Evolutionary conservation across 257 asterid genomes (phyloP), one percentile per base, ranked within the genome.

Genomic region (Asclepias syriaca): DNA sequence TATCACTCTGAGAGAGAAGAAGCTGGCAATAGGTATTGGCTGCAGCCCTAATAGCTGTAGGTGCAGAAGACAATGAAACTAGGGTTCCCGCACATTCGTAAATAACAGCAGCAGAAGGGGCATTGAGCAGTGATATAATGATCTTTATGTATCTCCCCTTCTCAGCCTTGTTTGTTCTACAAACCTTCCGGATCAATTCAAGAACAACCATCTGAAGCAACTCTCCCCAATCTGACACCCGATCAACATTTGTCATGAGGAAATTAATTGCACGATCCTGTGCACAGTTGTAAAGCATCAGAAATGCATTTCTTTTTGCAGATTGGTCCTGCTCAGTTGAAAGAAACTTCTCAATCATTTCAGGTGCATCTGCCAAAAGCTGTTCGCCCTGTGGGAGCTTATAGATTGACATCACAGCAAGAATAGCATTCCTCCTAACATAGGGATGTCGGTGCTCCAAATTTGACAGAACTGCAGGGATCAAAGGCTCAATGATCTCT

Each of bases 71-170:
- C 85, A 93, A 63, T 55, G 98, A 90, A 65, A 93, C 97, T 43
- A 93, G 95, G 66, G 98, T 93, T 75, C 97, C 96, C 24, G 98
- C 98, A 84, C 98, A 87, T 81, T 93, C 98, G 81, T 86, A 90
- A 34, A 87, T 80, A 57, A 92, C 98, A 2, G 95, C 98, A 79
- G 98, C 96, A 40, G 98, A 93, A 75, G 98, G 97, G 51, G 91
- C 88, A 61, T 58, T 85, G 70, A 90, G 80, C 74, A 93, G 76
- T 61, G 98, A 90, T 78, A 90, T 86, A 29, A 93, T 93, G 76
- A 93, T 93, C 85, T 86, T 90, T 45, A 93, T 90, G 79, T 93
- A 93, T 79, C 85, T 93, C 77, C 98, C 98, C 61, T 90, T 93
- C 80, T 88, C 97, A 71, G 85, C 91, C 80, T 90, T 93, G 77